A percentile compares a stretch with the other conserved stretches of the same genome.
Conservation (phyloP, 108 stramenopile genomes). For the Discostella stelligeroides region DNA sequence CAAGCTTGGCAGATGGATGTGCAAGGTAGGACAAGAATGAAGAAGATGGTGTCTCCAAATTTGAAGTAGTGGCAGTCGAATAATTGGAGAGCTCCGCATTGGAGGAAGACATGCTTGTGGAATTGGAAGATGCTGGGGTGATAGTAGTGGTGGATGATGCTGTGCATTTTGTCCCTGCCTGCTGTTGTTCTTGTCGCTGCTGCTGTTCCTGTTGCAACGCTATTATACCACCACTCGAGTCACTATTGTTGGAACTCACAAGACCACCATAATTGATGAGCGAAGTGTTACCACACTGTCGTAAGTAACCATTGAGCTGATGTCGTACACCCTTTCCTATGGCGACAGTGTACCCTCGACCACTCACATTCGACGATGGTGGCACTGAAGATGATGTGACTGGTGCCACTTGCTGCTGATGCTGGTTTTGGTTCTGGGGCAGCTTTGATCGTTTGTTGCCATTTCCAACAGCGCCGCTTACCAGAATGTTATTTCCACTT, state of each 20-base stretch:
- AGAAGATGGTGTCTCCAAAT: no score
- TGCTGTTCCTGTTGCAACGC: not conserved
- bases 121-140: conserved; percentile 6
- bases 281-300: no score
- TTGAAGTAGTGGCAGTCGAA: no score
- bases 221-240: not conserved
- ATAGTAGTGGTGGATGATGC: not conserved
- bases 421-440: no score
- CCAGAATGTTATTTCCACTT: no score
- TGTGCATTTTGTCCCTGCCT: not conserved
- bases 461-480: no score
- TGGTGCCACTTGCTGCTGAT: no score
- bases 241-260: not conserved
- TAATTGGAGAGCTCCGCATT: no score
- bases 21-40: conserved; percentile 20
- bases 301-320: conserved; percentile 45
- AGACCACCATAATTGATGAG: no score
- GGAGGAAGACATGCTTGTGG: conserved; percentile 6
- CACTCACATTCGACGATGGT: not conserved
- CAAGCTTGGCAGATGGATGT: conserved; percentile 26
- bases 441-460: no score
- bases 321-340: conserved; percentile 43
- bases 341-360: conserved; percentile 27
- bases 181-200: not conserved
- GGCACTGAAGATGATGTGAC: not conserved